These are phyloP conservation scores for Candida broadrunensis DNA, from an alignment of 805 yeast genomes.

Conservation along the genomic window DNA sequence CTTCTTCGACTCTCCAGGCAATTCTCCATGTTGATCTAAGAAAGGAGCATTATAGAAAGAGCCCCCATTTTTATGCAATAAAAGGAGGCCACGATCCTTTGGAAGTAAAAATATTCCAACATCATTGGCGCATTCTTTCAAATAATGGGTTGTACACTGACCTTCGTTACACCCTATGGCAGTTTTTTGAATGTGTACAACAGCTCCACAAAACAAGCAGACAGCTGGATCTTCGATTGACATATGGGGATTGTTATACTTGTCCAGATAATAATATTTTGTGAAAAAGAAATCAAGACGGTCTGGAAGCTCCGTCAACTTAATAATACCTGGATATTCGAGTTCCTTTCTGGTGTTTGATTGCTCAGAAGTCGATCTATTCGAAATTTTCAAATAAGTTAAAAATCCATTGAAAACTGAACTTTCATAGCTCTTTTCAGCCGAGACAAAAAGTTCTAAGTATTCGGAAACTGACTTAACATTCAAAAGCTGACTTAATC, in stretches of 20 bases:
- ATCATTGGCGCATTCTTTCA: slow-evolving; percentile 59
- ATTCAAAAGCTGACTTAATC: slow-evolving; percentile 48
- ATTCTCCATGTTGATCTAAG: slow-evolving; percentile 82
- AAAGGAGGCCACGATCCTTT: slow-evolving; percentile 58
- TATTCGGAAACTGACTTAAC: slow-evolving; percentile 25
- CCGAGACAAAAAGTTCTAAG: slow-evolving; percentile 13
- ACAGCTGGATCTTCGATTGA: slow-evolving; percentile 71
- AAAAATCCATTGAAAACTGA: slow-evolving; percentile 20
- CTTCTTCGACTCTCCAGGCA: slow-evolving; percentile 68
- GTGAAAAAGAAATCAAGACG: slow-evolving; percentile 70
- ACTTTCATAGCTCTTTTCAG: slow-evolving; percentile 19
- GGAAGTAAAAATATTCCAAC: slow-evolving; percentile 75
- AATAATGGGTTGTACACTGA: slow-evolving; percentile 73
- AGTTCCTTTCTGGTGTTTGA: slow-evolving; percentile 23
- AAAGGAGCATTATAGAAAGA: slow-evolving; percentile 84
- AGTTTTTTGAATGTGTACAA: slow-evolving; percentile 63
- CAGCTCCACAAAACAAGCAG: slow-evolving; percentile 77
- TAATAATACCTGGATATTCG: slow-evolving; percentile 65
- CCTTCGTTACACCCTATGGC: slow-evolving; percentile 60
- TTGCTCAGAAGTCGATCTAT: slow-evolving; percentile 6
- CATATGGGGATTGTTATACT: slow-evolving; percentile 35
- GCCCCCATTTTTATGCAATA: slow-evolving; percentile 74
- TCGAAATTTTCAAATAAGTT: slow-evolving; percentile 1
- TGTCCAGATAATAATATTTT: slow-evolving; percentile 46
- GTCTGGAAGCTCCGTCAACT: slow-evolving; percentile 61